Percentiles rank a stretch among this genome's conserved stretches.
Evolutionary conservation across 139 green algal genomes (phyloP).

Genomic region (Picochlorum sp.): DNA sequence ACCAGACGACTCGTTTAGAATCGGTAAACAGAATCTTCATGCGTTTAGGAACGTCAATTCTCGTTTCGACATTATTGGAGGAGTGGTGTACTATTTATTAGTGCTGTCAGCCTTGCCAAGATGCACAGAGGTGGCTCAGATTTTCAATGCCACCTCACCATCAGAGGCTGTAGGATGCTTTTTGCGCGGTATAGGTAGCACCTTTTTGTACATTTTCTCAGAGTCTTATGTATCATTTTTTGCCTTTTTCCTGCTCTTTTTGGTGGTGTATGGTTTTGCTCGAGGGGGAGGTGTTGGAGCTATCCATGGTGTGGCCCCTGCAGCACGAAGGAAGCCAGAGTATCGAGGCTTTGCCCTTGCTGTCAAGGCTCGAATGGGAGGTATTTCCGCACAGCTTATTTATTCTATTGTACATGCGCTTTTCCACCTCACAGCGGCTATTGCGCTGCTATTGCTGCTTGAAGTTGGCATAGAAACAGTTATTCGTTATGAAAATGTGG

Average conservation of each 20-base stretch:
- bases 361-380: conserved; percentile 35
- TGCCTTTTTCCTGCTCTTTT: conserved; percentile 31
- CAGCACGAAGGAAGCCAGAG: conserved; percentile 14
- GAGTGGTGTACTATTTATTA: conserved; percentile 74
- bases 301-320: conserved; percentile 11
- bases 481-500: conserved; percentile 54
- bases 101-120: conserved; percentile 73
- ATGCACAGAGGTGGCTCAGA: conserved; percentile 37
- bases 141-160: conserved; percentile 41
- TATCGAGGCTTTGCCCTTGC: conserved; percentile 12
- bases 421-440: conserved; percentile 53
- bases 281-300: conserved; percentile 46
- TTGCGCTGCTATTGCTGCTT: conserved; percentile 69
- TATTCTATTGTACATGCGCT: conserved; percentile 47
- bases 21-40: conserved; percentile 69
- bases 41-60: conserved; percentile 54
- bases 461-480: conserved; percentile 77
- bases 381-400: conserved; percentile 40
- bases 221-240: conserved; percentile 51
- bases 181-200: conserved; percentile 12
- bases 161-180: conserved; percentile 13
- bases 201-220: conserved; percentile 37
- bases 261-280: conserved; percentile 45
- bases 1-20: conserved; percentile 26
- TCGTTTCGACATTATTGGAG: conserved; percentile 80